These are phyloP conservation scores for Gastrodia elata DNA, from an alignment of 106 monocot genomes.

Conservation along the genomic window DNA sequence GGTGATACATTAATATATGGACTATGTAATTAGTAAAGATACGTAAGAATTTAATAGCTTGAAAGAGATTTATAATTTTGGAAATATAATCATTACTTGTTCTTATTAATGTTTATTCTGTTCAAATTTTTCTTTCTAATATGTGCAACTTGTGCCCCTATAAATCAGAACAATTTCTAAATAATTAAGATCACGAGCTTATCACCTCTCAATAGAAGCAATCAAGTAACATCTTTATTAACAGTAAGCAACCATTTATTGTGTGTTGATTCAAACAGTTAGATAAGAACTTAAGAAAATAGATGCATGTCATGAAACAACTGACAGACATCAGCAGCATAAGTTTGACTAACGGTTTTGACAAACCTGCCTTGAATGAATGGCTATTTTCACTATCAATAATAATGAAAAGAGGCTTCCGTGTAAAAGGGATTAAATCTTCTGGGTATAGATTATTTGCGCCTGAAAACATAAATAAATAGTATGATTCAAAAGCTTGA, in stretches of 20 bases:
- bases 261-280: not conserved
- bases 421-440: constrained; percentile 89
- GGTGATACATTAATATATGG: too few species aligned
- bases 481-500: not conserved
- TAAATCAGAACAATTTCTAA: too few species aligned
- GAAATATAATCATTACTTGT: too few species aligned
- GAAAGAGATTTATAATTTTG: too few species aligned
- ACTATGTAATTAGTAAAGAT: too few species aligned
- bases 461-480: constrained; percentile 36
- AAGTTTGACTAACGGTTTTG: too few species aligned
- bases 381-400: constrained; percentile 84
- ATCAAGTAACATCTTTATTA: not conserved
- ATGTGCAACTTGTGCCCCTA: too few species aligned
- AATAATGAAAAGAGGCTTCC: constrained; percentile 85
- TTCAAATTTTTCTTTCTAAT: too few species aligned
- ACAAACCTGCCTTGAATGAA: constrained; percentile 99
- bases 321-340: not conserved
- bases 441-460: constrained; percentile 69
- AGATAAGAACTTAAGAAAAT: not conserved
- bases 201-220: too few species aligned
- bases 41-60: too few species aligned
- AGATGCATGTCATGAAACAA: not conserved
- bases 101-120: too few species aligned
- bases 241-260: not conserved
- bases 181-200: too few species aligned